Evolutionary conservation across 2,329 filamentous ascomycete genomes (phyloP).

Genomic region (Exophiala bonariae): DNA sequence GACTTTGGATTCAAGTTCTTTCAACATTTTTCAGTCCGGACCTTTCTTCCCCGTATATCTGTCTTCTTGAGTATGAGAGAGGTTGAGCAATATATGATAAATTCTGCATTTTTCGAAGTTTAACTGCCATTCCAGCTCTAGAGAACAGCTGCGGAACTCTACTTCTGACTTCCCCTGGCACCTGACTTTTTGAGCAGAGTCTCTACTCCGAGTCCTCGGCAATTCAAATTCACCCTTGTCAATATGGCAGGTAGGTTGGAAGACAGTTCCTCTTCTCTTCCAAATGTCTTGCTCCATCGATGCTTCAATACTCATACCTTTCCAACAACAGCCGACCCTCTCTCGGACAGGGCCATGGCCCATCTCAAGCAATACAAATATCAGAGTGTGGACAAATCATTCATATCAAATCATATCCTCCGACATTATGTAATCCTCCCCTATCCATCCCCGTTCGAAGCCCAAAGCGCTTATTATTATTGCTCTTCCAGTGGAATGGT

Average conservation of each 20-base stretch:
- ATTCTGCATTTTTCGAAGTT: no score
- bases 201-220: no score
- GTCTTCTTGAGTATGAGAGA: no score
- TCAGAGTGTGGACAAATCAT: constrained; percentile 93
- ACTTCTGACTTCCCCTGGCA: no score
- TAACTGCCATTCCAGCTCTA: no score
- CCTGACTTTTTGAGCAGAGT: no score
- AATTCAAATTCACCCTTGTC: not conserved
- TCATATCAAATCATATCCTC: constrained; percentile 88
- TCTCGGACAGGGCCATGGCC: constrained; percentile 86
- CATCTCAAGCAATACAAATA: constrained; percentile 98
- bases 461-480: constrained; percentile 3
- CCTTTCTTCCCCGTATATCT: no score
- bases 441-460: constrained; percentile 10
- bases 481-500: constrained; percentile 86
- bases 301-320: constrained; percentile 32
- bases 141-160: no score
- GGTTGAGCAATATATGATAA: no score
- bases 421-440: constrained; percentile 75
- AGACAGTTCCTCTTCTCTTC: not conserved
- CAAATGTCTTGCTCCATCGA: constrained; percentile 23
- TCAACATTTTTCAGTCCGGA: no score
- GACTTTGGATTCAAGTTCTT: no score
- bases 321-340: constrained; percentile 44
- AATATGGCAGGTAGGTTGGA: constrained; percentile 1